Evolutionary conservation across 305 asterid genomes (phyloP).

Genomic region (Fraxinus sp.): DNA sequence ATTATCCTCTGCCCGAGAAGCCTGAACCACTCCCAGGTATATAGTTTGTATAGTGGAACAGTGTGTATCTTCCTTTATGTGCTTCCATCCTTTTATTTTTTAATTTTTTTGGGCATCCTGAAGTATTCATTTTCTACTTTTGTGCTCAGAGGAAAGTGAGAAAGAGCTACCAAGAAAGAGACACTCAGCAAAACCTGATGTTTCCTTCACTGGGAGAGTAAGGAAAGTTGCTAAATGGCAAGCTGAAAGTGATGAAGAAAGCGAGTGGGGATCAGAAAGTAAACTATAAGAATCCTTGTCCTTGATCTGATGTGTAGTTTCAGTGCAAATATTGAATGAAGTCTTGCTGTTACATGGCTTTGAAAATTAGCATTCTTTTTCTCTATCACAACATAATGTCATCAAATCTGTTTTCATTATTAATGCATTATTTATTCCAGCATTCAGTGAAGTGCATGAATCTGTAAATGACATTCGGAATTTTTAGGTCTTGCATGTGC

Average conservation of each 20-base stretch:
- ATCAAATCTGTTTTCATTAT: background rate
- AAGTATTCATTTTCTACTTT: conserved; percentile 27
- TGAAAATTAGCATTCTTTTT: background rate
- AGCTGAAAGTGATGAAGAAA: conserved; percentile 71
- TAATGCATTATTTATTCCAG: background rate
- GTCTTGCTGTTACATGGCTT: background rate
- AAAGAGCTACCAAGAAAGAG: conserved; percentile 93
- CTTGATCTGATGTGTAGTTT: conserved; percentile 25
- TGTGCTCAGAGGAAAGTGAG: conserved; percentile 66
- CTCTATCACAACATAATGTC: background rate
- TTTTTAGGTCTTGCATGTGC: background rate
- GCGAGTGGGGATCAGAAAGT: conserved; percentile 88
- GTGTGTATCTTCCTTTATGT: conserved; percentile 23
- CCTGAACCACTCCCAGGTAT: conserved; percentile 87
- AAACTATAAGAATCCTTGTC: conserved; percentile 29
- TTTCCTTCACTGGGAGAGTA: conserved; percentile 76
- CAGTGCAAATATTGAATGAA: background rate
- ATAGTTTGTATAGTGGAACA: conserved; percentile 22
- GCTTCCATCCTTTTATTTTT: background rate
- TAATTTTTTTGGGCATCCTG: background rate
- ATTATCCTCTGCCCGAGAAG: conserved; percentile 92
- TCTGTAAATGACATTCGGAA: background rate
- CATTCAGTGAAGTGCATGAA: background rate
- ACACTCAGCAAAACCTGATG: conserved; percentile 72
- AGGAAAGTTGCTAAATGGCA: conserved; percentile 83